Percentiles rank a stretch among this genome's conserved stretches.
These are phyloP conservation scores for Blastobotrys muscicola DNA, from an alignment of 805 yeast genomes.

Conservation along the genomic window DNA sequence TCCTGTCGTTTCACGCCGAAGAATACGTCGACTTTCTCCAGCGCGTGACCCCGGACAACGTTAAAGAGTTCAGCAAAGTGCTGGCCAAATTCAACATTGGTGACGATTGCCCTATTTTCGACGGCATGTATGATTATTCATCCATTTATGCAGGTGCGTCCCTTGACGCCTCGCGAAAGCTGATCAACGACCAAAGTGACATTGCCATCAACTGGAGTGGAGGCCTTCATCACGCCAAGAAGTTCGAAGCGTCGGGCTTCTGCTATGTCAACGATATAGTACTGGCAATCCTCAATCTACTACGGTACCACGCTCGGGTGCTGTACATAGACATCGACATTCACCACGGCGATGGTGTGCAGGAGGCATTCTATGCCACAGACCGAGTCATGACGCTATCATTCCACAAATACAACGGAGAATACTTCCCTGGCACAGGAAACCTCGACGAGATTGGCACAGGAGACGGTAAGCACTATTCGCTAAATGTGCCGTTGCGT, in stretches of 20 bases:
- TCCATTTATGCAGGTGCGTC: slow-evolving; percentile 83
- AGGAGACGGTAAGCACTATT: slow-evolving; percentile 72
- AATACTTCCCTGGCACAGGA: slow-evolving; percentile 91
- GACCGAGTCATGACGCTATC: slow-evolving; percentile 88
- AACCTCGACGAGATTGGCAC: slow-evolving; percentile 77
- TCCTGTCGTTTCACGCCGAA: slow-evolving; percentile 72
- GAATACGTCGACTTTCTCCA: slow-evolving; percentile 76
- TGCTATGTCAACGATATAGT: slow-evolving; percentile 89
- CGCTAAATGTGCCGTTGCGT: slow-evolving; percentile 77
- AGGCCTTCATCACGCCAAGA: slow-evolving; percentile 88
- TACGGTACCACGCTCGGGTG: slow-evolving; percentile 78
- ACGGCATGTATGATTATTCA: slow-evolving; percentile 88
- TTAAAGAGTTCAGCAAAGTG: slow-evolving; percentile 40
- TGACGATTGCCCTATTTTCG: slow-evolving; percentile 90
- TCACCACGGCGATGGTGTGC: slow-evolving; percentile 94
- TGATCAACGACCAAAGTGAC: slow-evolving; percentile 75
- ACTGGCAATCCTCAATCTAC: slow-evolving; percentile 65
- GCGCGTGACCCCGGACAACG: slow-evolving; percentile 66
- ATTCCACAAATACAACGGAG: slow-evolving; percentile 83
- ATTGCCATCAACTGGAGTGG: slow-evolving; percentile 92
- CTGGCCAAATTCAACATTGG: slow-evolving; percentile 63
- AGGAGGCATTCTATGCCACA: slow-evolving; percentile 86
- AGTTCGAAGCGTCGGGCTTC: slow-evolving; percentile 82
- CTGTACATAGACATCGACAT: slow-evolving; percentile 83
- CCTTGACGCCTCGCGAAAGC: slow-evolving; percentile 79